phyloP scores from a whole-genome alignment of 768 basidiomycete species.

The Boletales sp. region DNA sequence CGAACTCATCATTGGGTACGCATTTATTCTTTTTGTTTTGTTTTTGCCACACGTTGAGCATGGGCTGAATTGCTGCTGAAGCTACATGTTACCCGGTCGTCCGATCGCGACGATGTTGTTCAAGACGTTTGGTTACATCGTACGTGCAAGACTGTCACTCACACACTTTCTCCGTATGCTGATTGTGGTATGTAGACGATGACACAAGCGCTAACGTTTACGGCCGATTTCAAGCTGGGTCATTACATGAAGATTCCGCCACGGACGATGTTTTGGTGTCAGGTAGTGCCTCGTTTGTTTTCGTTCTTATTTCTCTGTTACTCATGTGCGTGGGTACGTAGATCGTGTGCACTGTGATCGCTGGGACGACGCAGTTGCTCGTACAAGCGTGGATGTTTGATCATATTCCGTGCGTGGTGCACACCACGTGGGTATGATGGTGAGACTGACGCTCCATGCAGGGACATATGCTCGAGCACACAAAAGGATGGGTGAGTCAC shows the following conservation, averaged over 20 bases:
- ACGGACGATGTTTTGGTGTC: slow-evolving; percentile 66
- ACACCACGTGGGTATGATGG: not conserved
- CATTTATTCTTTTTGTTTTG: not conserved
- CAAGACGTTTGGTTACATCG: slow-evolving; percentile 79
- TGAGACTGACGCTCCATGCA: slow-evolving; percentile 14
- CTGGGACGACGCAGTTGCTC: slow-evolving; percentile 69
- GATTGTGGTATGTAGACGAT: slow-evolving; percentile 21
- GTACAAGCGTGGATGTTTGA: slow-evolving; percentile 74
- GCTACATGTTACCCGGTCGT: slow-evolving; percentile 69
- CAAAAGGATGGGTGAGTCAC: slow-evolving; percentile 38
- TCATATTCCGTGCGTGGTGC: slow-evolving; percentile 46
- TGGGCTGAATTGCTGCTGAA: slow-evolving; percentile 3
- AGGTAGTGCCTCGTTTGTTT: slow-evolving; percentile 34
- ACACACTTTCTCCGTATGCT: not conserved
- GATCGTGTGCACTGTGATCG: slow-evolving; percentile 61
- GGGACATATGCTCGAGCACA: slow-evolving; percentile 43
- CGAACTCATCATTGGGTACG: slow-evolving; percentile 70
- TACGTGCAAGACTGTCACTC: slow-evolving; percentile 2
- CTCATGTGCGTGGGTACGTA: slow-evolving; percentile 18
- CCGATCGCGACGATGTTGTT: slow-evolving; percentile 85
- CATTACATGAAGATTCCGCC: slow-evolving; percentile 66
- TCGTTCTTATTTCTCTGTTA: too few relatives aligned
- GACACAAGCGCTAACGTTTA: slow-evolving; percentile 57
- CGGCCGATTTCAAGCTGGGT: slow-evolving; percentile 75
- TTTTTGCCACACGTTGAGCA: not conserved